Evolutionary conservation across 179 eudicot species (phyloP), one percentile per base, ranked within the genome.

Genomic region (Monotropa hypopitys): DNA sequence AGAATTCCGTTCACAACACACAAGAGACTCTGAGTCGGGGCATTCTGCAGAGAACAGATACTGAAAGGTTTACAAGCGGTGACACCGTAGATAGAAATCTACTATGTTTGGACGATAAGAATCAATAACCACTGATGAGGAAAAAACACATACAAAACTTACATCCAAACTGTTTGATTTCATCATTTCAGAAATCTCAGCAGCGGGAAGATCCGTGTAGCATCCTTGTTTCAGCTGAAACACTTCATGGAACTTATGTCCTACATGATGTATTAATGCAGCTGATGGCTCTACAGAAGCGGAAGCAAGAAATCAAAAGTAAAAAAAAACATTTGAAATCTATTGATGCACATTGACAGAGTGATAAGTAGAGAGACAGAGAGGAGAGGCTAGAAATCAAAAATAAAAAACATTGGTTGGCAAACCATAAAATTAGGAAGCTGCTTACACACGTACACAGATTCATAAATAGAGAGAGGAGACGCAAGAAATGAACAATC

Each of bases 11-110:
- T 90, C 42, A 93, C 89, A 73, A 93, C 91, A 78, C 92, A 88
- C 78, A 95, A 72, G 35, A 95, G 94, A 66, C 98, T 93, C 87
- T 93, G 99, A 73, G 98, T 95, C 35, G 99, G 99, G 49, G 97
- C 91, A 86, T 86, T 95, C 99, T 95, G 90, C 83, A 85, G 10
- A 78, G 26, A 76, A 65, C 57, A 71, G 11, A 77, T 38, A 62
- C 38, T 16, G 30, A 23, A 67, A 68, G 13, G 5, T 50, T 72
- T 45, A 32, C 3, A 78, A 56, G 65, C 13, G 53, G 23, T 10
- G 32, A 69, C 49, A 9, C 10, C 56, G 42, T 21, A 50, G 9
- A 35, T 13, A 72, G 61, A 59, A 32, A 59, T 45, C 30, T n/a
- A 62, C 43, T 16, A 1, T 16, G 40, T 42, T 49, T 18, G 47